Conservation (phyloP, 2,329 filamentous ascomycete species). For the Scedosporium minutisporum region DNA sequence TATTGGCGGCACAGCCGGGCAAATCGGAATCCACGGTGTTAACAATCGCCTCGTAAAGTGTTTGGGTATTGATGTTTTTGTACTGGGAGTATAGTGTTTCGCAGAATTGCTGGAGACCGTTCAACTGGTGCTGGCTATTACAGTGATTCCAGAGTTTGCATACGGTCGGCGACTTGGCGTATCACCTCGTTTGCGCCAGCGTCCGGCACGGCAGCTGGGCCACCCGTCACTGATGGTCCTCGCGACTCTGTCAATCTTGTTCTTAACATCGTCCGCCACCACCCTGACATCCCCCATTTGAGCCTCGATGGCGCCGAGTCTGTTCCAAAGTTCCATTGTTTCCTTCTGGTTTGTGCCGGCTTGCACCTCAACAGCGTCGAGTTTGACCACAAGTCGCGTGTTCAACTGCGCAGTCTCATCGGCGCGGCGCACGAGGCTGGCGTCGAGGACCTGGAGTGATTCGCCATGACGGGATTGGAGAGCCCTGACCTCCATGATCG, state of each 20-base stretch:
- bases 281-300: not conserved
- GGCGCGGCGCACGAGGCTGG: too few species aligned
- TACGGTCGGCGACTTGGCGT: not conserved
- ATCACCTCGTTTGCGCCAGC: not conserved
- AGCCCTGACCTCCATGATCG: too few species aligned
- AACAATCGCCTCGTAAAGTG: not conserved
- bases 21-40: not conserved
- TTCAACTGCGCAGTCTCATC: too few species aligned
- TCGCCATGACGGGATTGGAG: too few species aligned
- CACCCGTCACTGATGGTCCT: not conserved
- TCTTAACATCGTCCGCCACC: not conserved
- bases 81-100: not conserved
- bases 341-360: not conserved
- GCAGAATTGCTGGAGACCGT: not conserved
- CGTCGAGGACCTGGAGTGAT: too few species aligned
- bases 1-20: not conserved
- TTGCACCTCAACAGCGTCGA: too few species aligned
- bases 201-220: not conserved
- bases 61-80: not conserved
- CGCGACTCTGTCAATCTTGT: too few species aligned
- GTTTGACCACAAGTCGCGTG: too few species aligned
- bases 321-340: not conserved
- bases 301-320: not conserved
- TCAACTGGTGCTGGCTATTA: not conserved
- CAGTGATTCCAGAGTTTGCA: not conserved